Evolutionary conservation across 169 alveolate species (phyloP).

Genomic region (Babesia ovis): DNA sequence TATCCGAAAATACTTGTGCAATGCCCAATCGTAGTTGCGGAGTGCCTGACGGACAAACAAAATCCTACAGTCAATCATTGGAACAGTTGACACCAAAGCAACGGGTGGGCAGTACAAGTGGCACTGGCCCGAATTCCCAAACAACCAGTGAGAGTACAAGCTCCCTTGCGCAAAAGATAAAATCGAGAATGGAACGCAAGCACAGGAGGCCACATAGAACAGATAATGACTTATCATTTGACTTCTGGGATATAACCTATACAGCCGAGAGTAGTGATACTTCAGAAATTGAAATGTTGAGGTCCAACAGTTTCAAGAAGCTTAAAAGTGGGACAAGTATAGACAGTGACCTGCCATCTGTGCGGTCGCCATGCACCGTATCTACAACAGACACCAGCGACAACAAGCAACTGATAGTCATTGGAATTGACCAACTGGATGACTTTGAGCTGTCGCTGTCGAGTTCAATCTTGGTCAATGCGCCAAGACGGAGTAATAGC

Average conservation of each 20-base stretch:
- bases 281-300: neutral
- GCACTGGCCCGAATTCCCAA: no score
- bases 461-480: slow-evolving; percentile 36
- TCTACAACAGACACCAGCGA: slow-evolving; percentile 18
- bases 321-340: neutral
- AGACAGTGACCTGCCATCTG: neutral
- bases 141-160: neutral
- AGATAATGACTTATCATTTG: slow-evolving; percentile 38
- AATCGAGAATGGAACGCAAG: slow-evolving; percentile 22
- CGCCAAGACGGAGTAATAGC: slow-evolving; percentile 3
- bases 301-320: neutral
- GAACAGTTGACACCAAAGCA: no score
- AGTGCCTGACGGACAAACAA: no score
- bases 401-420: slow-evolving; percentile 18
- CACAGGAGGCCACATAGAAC: neutral
- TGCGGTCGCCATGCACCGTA: no score
- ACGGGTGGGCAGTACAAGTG: no score
- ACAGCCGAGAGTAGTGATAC: neutral
- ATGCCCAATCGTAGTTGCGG: no score
- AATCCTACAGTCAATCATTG: no score
- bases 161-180: slow-evolving; percentile 6
- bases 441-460: slow-evolving; percentile 52
- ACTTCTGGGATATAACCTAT: slow-evolving; percentile 52
- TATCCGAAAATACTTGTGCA: no score
- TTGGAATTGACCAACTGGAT: slow-evolving; percentile 55